Evolutionary conservation across 768 basidiomycete species (phyloP), one percentile per base, ranked within the genome.

Genomic region (Suillus subalutaceus): DNA sequence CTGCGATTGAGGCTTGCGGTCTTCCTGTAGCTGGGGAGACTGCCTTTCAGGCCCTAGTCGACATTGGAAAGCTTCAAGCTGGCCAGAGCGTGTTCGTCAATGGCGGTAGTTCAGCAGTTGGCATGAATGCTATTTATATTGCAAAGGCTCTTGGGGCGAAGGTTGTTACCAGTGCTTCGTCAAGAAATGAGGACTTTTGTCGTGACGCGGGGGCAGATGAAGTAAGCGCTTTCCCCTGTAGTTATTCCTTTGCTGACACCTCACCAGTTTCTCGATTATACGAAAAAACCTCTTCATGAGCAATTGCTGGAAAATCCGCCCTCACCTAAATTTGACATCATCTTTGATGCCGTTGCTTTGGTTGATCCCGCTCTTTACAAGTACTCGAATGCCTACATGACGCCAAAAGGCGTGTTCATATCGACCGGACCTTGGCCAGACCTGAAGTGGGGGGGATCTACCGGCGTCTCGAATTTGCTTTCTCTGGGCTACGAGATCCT

Each of bases 101-200:
- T 64, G 91, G 91, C 0, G 92, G 90, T 5, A 88, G 87, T 61
- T 86, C 88, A 1, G 77, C 86, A 15, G 89, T 92, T 1, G 92
- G 91, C 5, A 78, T 82, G n/a, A 84, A 84, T 69, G 91, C 89
- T 1, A 89, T 93, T 58, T 90, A 92, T 73, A 72, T 92, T 12
- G 90, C 91, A 9, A 93, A 92, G 72, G 82, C 85, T 1, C 80
- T 79, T 67, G 89, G 89, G 4, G 85, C 86, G 63, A 78, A 67
- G 4, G 90, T 92, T 6, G 79, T 84, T 2, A 85, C 85, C 0
- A 86, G 82, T 38, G 89, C 88, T 10, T 91, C 89, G 4, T 79
- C 72, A 1, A 85, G 81, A 73, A 92, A 91, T 66, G 83, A 85
- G 55, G 80, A 81, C 5, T 85, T 86, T 62, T 86, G 92, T 44